Conservation (phyloP, 176 grass and related monocot species). For the Aegilops sharonensis region DNA sequence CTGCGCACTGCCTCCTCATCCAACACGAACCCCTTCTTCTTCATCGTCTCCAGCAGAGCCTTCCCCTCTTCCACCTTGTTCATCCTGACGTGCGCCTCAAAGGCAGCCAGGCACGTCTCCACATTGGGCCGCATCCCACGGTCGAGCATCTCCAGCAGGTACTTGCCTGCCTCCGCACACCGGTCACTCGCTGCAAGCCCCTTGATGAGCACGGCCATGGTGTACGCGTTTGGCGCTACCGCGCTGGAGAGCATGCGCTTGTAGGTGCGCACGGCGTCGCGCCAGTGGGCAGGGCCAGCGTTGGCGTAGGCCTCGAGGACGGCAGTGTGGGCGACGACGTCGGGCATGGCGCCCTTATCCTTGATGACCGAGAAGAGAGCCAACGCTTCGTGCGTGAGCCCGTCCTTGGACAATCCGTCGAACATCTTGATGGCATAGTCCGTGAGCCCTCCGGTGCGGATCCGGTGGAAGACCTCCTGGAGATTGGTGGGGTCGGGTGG, state of each 20-base stretch:
- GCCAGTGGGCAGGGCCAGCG: conserved; percentile 61
- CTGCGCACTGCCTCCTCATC: conserved; percentile 63
- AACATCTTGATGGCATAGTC: conserved; percentile 98
- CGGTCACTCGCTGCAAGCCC: conserved; percentile 56
- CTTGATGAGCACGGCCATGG: conserved; percentile 54
- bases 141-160: conserved; percentile 70
- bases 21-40: conserved; percentile 57
- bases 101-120: conserved; percentile 52
- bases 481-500: conserved; percentile 70
- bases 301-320: conserved; percentile 74
- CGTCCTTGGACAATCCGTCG: conserved; percentile 91
- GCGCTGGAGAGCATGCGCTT: conserved; percentile 72
- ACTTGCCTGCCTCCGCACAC: conserved; percentile 53
- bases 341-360: conserved; percentile 83
- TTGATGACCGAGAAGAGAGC: conserved; percentile 71
- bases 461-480: conserved; percentile 75
- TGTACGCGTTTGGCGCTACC: conserved; percentile 70
- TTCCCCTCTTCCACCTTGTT: conserved; percentile 66
- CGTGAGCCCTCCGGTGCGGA: conserved; percentile 82
- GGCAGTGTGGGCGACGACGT: conserved; percentile 84
- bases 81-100: conserved; percentile 60
- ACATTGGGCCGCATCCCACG: conserved; percentile 70
- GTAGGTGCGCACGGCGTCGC: conserved; percentile 64
- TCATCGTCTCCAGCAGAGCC: conserved; percentile 63
- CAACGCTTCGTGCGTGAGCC: conserved; percentile 74